Evolutionary conservation across 306 rosid species (phyloP).

Genomic region (Pterocarpus santalinus): DNA sequence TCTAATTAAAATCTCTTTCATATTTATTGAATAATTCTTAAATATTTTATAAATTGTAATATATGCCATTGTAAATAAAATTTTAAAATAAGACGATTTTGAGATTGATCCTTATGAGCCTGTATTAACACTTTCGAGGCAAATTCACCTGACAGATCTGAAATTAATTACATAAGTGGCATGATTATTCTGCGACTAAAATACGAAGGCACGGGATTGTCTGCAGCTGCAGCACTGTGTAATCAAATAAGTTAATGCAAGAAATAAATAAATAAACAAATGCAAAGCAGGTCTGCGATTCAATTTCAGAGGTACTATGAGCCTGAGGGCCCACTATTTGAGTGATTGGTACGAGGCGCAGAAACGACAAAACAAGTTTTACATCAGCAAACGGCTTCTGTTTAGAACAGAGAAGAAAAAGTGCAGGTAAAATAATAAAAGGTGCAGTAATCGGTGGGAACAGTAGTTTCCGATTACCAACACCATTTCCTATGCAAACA

Average conservation of each 20-base stretch:
- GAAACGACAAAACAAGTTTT: conserved; percentile 52
- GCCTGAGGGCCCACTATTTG: background rate
- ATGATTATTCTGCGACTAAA: conserved; percentile 34
- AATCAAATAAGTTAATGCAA: background rate
- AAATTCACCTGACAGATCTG: too few species aligned
- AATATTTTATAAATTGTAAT: too few species aligned
- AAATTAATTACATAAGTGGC: background rate
- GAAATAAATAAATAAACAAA: conserved; percentile 1
- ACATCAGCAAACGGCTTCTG: conserved; percentile 2
- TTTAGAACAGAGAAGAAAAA: conserved; percentile 1
- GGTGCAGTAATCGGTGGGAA: background rate
- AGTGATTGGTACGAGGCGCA: conserved; percentile 38
- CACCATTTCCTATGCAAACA: conserved; percentile 27
- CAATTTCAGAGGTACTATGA: conserved; percentile 24
- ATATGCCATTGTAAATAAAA: too few species aligned
- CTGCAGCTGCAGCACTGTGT: background rate
- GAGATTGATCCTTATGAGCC: too few species aligned
- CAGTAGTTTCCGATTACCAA: background rate
- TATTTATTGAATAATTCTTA: too few species aligned
- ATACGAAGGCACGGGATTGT: background rate
- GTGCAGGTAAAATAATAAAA: background rate
- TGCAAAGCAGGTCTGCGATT: background rate
- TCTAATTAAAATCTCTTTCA: too few species aligned
- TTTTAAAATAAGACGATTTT: too few species aligned
- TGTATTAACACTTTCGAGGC: too few species aligned